Base-by-base conservation (phyloP, 2,329 filamentous ascomycete species). In the Lachnellula hyalina region DNA sequence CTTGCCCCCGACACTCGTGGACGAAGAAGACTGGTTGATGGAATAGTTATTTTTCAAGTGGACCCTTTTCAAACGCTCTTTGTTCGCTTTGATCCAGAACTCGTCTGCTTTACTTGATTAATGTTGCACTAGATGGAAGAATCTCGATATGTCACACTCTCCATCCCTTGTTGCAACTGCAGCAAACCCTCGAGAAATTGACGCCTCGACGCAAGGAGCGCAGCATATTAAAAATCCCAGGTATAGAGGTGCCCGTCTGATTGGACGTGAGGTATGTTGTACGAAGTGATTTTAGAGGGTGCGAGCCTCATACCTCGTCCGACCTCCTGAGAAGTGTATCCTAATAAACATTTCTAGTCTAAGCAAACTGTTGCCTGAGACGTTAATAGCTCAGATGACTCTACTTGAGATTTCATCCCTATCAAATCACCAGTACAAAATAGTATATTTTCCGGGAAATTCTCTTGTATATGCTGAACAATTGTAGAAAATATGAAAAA, bases 131-230 rank as follows among this genome's bases (percentile, higher is more conserved):
- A 52, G 36, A 44, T 49, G n/a, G 19, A 42, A 50, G 38, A 40
- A 55, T 56, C 53, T 56, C 40, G 53, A 57, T 57, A 57, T 57
- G 51, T 60, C 55, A 61, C 61, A 56, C 55, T 49, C 28, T 47
- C 52, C 49, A 58, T 54, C 57, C 57, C 59, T 61, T 58, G 53
- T 60, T 51, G 4, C 38, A 47, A 57, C 41, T 49, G 15, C 47
- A 25, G 19, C 14, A 41, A 42, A 54, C 35, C 51, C 56, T 58
- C 49, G 51, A 60, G 51, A 59, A 59, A 56, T 54, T 58, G 25
- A 47, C 40, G 52, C 60, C 56, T 58, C 53, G 51, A 61, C 55
- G 61, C 61, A 64, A 65, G 63, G 63, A 59, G 61, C 57, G 50
- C 21, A 49, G 54, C 32, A 28, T 44, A 28, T 32, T 32, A 8